Evolutionary conservation across 1,284 basidiomycete species (phyloP), one percentile per base, ranked within the genome.

Genomic region (Mycena citricolor): DNA sequence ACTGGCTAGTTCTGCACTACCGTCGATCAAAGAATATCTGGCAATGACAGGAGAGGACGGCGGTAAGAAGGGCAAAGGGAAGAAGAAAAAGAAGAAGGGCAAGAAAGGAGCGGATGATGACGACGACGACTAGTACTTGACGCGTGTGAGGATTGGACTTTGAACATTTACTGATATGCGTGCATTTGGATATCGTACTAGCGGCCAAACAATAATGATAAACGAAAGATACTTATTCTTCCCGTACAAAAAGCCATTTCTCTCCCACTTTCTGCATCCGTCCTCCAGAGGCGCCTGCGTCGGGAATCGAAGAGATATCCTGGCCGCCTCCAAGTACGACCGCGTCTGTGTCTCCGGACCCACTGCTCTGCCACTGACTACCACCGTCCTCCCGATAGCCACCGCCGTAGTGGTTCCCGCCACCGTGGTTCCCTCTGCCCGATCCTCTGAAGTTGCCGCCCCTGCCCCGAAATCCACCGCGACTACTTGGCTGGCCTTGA

Each of bases 21-120:
- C 88, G 11, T 91, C 88, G 11, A 85, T 94, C 61, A 79, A 80
- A 34, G 86, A 90, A 23, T 76, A 94, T 44, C 68, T 95, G 31
- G 85, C 79, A 4, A 78, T 85, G 64, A 87, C 91, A 50, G 70
- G 79, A 21, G 82, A 78, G 12, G 78, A 73, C 4, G 77, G 77
- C 45, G 77, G 81, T 47, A 86, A 86, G 56, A 74, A 81, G 55
- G 75, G 72, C 51, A 78, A 83, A 43, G 71, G 76, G 42, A 93
- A 90, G 64, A 86, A 87, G 37, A 87, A 54, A 33, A 44, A 86
- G 54, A 81, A 79, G 37, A 77, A 76, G 49, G 61, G 54, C 30
- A 63, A 59, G 24, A 50, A 43, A 14, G 63, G 54, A 6, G 35
- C 46, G 22, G 60, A 69, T 26, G 62, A 56, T 29, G 63, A 59